phyloP scores from a whole-genome alignment of 2,329 filamentous ascomycete genomes.

The Fusarium sp. region DNA sequence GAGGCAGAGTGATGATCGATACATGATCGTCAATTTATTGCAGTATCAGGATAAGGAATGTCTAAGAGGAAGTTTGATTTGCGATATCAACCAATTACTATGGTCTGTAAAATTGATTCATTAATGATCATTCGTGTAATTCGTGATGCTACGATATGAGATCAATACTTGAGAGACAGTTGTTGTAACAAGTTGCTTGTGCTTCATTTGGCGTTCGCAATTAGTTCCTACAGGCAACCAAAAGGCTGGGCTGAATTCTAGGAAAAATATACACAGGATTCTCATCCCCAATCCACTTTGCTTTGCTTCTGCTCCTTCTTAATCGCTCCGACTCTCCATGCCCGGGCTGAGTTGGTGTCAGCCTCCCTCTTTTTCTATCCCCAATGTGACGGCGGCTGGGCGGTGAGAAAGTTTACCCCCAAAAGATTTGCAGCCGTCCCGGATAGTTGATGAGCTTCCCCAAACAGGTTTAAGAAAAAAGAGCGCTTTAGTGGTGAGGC shows the following conservation, averaged over 20 bases:
- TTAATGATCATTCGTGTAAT: neutral
- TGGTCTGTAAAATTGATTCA: neutral
- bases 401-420: constrained; percentile 21
- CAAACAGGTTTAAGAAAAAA: constrained; percentile 5
- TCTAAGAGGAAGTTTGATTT: neutral
- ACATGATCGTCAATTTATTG: neutral
- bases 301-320: constrained; percentile 30
- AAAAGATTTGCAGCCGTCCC: constrained; percentile 13
- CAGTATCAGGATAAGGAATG: neutral
- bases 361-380: constrained; percentile 37
- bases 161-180: neutral
- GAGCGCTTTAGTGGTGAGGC: constrained; percentile 63
- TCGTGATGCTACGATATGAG: neutral
- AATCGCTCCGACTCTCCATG: constrained; percentile 18
- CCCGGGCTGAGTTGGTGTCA: constrained; percentile 18
- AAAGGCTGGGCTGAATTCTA: constrained; percentile 51
- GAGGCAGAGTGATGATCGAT: constrained; percentile 2
- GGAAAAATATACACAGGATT: constrained; percentile 57
- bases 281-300: constrained; percentile 43
- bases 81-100: neutral
- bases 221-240: constrained; percentile 51
- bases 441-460: constrained; percentile 21
- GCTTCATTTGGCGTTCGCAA: constrained; percentile 49
- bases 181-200: constrained; percentile 33
- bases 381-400: constrained; percentile 21